Base-by-base conservation (phyloP, 129 eudicot species). In the Helichrysum umbraculigerum region DNA sequence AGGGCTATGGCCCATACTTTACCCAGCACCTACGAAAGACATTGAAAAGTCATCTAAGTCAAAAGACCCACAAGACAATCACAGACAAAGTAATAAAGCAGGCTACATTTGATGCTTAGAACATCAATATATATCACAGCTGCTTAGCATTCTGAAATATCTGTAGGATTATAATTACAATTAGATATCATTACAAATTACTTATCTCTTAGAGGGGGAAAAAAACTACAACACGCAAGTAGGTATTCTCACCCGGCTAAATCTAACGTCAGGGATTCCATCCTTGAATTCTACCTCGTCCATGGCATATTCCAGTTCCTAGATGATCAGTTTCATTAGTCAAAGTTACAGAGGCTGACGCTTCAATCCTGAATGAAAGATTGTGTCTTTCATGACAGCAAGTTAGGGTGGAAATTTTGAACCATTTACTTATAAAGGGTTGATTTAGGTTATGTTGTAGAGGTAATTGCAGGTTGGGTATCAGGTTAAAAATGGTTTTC, bases 221-320 rank as follows among this genome's bases (percentile, higher is more conserved):
- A 77, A 39, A 39, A 65, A 51, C 51, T 22, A 44, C 14, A 28
- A 62, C 73, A 19, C 3, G 21, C n/a, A 84, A 41, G 71, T 44
- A 71, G 6, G 73, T 62, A 61, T 78, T 60, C 88, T 89, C 82
- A 95, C 99, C 92, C 85, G 82, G 79, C 97, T 95, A 83, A 91
- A 95, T 86, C 93, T 89, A 79, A 91, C 81, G 75, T 95, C 89
- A 65, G 97, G 97, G 62, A 95, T 85, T 80, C 96, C 99, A 78
- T 86, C 87, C 44, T 83, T 85, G 67, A 83, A 81, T 70, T 87
- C 86, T 75, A 95, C 81, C 82, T 84, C 94, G 41, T 83, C 97
- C 83, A 95, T 74, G 65, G 92, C 85, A 79, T 86, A 77, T 83
- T 95, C 96, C 81, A 95, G 84, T 71, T 95, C 99, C 99, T 95